A percentile compares a stretch with the other conserved stretches of the same genome.
Evolutionary conservation across 2,329 filamentous ascomycete genomes (phyloP).

Genomic region (Alternaria novae-zelandiae): DNA sequence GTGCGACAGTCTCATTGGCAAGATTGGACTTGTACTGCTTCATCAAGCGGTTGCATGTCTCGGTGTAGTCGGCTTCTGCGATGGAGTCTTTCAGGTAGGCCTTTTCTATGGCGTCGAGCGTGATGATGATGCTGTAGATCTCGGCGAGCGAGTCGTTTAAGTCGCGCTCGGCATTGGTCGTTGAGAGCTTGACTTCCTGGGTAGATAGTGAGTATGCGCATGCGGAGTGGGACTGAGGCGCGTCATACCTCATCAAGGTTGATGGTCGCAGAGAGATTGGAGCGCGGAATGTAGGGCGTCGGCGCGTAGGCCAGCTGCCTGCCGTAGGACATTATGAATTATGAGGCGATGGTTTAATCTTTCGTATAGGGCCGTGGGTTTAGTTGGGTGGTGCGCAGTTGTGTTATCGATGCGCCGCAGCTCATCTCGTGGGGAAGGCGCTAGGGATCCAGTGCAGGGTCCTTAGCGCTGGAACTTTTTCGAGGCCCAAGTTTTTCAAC

Average conservation of each 20-base stretch:
- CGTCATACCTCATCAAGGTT: constrained; percentile 82
- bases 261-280: constrained; percentile 82
- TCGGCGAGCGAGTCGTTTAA: constrained; percentile 95
- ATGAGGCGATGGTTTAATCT: not conserved
- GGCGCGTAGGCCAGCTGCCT: constrained; percentile 80
- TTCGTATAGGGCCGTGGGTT: not conserved
- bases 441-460: constrained; percentile 17
- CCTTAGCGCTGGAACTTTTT: constrained; percentile 35
- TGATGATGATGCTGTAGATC: constrained; percentile 96
- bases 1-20: constrained; percentile 87
- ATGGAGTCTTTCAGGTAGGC: constrained; percentile 97
- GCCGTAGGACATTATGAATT: constrained; percentile 55
- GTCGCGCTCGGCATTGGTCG: constrained; percentile 86
- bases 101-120: constrained; percentile 92
- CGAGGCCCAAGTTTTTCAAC: constrained; percentile 25
- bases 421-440: constrained; percentile 29
- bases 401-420: constrained; percentile 15
- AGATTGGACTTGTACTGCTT: constrained; percentile 98
- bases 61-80: constrained; percentile 89
- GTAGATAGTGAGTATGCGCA: constrained; percentile 18
- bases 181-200: constrained; percentile 90
- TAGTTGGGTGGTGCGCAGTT: not conserved
- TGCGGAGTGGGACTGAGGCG: not conserved
- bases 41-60: constrained; percentile 90
- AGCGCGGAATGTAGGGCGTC: constrained; percentile 87